Base-by-base conservation (phyloP, 495 filamentous ascomycete species). In the Penicillium flavigenum region DNA sequence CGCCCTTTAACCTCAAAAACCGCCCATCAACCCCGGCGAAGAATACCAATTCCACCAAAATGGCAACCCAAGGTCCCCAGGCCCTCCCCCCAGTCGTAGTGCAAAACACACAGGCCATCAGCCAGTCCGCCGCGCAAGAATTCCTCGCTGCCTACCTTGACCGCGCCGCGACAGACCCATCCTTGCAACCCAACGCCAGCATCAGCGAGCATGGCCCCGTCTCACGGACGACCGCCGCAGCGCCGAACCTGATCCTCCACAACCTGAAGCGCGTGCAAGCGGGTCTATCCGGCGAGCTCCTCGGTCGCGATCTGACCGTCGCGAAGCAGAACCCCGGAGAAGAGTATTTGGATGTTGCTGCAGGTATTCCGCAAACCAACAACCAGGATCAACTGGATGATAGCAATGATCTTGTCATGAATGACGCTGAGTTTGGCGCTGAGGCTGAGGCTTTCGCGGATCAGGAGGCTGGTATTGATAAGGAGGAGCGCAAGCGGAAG, bases 261-360 rank as follows among this genome's bases (percentile, higher is more conserved):
- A 86, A 87, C 62, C 67, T 90, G 47, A 77, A 82, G 65, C 81
- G 87, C 20, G 81, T 89, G 10, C 82, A 87, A 66, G 83, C 82
- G 1, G 87, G 87, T 16, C 69, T 88, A 17, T 71, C 79, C 0
- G 86, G 86, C 6, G 83, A 87, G 63, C 72, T 77, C 22, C 60
- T 86, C 31, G 81, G 71, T 8, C 71, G 71, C 1, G 82, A 84
- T 63, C 50, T 80, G 49, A 67, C 74, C 26, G 66, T 76, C 27
- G 65, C 67, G 16, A 73, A 77, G 65, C 57, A 71, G 53, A 71
- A 72, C 24, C 64, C 68, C n/a, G 65, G 62, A 27, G 69, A 66
- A 57, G 64, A 71, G 0, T 69, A 67, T 26, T 46, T 67, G 56
- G 64, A 63, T 56, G 56, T 65, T 60, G 62, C 62, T 26, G 63